These are phyloP conservation scores for Poronia punctata DNA, from an alignment of 495 filamentous ascomycete species.

Conservation along the genomic window DNA sequence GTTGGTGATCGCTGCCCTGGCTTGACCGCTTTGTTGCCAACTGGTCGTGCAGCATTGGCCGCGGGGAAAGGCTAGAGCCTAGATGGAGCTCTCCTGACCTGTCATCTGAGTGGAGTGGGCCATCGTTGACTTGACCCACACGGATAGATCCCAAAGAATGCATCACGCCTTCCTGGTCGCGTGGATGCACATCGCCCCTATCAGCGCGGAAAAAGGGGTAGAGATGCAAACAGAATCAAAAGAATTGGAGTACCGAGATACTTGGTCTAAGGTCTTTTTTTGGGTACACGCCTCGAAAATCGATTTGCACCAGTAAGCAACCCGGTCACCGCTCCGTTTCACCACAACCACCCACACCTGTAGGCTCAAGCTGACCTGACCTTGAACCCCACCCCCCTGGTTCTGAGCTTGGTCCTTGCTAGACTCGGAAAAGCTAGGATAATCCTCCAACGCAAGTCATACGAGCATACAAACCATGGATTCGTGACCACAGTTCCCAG, in stretches of 20 bases:
- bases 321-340: constrained; percentile 9
- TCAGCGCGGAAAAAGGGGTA: constrained; percentile 2
- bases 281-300: too few relatives aligned
- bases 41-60: constrained; percentile 11
- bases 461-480: constrained; percentile 5
- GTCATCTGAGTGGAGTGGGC: constrained; percentile 1
- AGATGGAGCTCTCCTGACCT: constrained; percentile 5
- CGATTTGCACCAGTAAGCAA: neutral
- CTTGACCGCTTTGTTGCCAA: constrained; percentile 11
- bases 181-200: constrained; percentile 9
- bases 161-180: constrained; percentile 4
- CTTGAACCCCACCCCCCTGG: neutral
- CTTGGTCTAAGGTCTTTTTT: too few relatives aligned
- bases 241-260: too few relatives aligned
- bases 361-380: constrained; percentile 2
- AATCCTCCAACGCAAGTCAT: constrained; percentile 9
- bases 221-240: too few relatives aligned
- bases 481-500: too few relatives aligned
- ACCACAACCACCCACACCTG: too few relatives aligned
- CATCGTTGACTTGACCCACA: constrained; percentile 7
- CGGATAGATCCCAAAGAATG: constrained; percentile 9
- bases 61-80: too few relatives aligned
- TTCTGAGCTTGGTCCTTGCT: neutral
- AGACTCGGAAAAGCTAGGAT: constrained; percentile 3
- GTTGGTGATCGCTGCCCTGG: constrained; percentile 5